Conservation (phyloP, 2,329 filamentous ascomycete genomes). For the Pyricularia grisea region DNA sequence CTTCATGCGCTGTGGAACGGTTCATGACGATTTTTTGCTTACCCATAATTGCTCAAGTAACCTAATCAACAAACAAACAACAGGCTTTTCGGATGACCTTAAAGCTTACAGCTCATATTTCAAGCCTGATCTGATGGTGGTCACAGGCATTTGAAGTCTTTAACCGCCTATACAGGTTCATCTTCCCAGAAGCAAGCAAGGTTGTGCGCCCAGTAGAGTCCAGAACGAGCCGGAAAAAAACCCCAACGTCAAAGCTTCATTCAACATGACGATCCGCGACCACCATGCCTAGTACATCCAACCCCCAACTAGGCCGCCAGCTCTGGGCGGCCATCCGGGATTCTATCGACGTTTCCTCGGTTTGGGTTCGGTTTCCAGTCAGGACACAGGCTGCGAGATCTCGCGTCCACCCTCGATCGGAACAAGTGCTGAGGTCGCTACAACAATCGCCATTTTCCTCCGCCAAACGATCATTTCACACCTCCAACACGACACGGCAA, state of each 20-base stretch:
- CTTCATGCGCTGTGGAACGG: constrained; percentile 3
- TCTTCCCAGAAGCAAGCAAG: background rate
- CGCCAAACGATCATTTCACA: constrained; percentile 9
- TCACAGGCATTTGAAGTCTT: background rate
- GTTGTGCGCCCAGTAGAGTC: background rate
- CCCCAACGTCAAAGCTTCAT: constrained; percentile 2
- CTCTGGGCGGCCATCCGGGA: constrained; percentile 22
- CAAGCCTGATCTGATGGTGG: background rate
- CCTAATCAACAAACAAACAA: background rate
- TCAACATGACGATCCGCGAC: constrained; percentile 3
- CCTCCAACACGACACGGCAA: background rate
- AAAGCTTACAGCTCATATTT: background rate
- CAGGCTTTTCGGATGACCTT: background rate
- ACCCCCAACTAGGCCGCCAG: constrained; percentile 24
- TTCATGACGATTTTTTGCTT: background rate
- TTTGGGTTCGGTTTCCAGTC: background rate
- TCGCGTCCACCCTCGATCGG: background rate
- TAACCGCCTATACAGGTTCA: background rate
- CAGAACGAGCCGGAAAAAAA: background rate
- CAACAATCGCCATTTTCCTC: background rate
- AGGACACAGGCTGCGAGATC: background rate
- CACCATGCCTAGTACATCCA: constrained; percentile 21
- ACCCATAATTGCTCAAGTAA: background rate
- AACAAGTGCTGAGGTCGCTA: background rate
- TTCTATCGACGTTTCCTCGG: constrained; percentile 12